These are phyloP conservation scores for Candida xyloterini DNA, from an alignment of 805 yeast species.

Conservation along the genomic window DNA sequence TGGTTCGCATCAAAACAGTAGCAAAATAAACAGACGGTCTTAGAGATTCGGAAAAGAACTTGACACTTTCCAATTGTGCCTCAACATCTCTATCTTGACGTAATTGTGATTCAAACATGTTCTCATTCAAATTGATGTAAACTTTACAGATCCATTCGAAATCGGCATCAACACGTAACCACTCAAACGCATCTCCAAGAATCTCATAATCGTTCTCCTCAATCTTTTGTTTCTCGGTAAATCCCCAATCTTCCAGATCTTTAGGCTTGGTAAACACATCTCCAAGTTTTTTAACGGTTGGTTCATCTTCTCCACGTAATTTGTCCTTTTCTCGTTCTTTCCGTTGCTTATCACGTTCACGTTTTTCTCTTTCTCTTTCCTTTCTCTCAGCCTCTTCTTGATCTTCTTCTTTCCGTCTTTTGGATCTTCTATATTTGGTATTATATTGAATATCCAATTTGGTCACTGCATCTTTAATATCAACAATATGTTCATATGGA, in stretches of 20 bases:
- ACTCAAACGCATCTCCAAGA: conserved; percentile 83
- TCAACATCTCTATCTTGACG: conserved; percentile 95
- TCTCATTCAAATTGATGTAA: conserved; percentile 83
- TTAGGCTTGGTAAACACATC: conserved; percentile 62
- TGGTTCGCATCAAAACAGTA: conserved; percentile 71
- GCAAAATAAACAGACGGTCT: conserved; percentile 66
- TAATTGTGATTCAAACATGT: conserved; percentile 90
- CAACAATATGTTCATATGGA: conserved; percentile 96
- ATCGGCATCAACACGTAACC: conserved; percentile 98
- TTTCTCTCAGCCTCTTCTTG: conserved; percentile 27
- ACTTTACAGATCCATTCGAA: conserved; percentile 92
- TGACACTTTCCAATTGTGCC: conserved; percentile 85
- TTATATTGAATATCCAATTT: conserved; percentile 93
- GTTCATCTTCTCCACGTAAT: conserved; percentile 24
- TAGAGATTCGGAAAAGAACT: conserved; percentile 60
- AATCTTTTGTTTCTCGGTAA: conserved; percentile 55
- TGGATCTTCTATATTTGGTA: conserved; percentile 83
- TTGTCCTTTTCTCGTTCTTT: conserved; percentile 25
- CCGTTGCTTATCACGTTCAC: conserved; percentile 45
- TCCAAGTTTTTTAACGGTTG: conserved; percentile 55
- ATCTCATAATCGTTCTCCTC: conserved; percentile 52
- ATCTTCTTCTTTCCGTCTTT: conserved; percentile 57
- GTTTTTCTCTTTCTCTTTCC: conserved; percentile 33
- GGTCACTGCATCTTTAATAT: conserved; percentile 77
- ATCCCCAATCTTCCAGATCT: conserved; percentile 69